phyloP scores from a whole-genome alignment of 805 yeast genomes.

The Saturnispora galanensis region DNA sequence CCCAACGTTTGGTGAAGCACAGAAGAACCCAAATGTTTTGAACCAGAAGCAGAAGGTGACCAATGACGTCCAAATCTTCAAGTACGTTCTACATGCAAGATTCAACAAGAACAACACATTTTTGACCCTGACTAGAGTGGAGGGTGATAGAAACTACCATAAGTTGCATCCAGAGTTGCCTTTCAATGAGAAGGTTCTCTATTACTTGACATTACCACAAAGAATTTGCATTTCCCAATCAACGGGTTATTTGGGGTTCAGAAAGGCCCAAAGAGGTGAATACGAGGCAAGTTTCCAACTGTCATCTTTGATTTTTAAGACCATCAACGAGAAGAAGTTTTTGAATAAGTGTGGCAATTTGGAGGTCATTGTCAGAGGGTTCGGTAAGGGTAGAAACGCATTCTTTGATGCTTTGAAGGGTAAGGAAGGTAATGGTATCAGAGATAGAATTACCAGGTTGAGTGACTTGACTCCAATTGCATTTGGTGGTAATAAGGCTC shows the following conservation, averaged over 20 bases:
- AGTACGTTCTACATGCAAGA: slow-evolving; percentile 64
- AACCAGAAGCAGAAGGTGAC: slow-evolving; percentile 10
- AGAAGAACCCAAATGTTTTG: slow-evolving; percentile 12
- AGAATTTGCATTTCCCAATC: slow-evolving; percentile 56
- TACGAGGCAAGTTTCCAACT: slow-evolving; percentile 91
- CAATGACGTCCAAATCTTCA: slow-evolving; percentile 30
- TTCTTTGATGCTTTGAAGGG: slow-evolving; percentile 78
- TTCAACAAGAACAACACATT: slow-evolving; percentile 81
- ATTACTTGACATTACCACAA: slow-evolving; percentile 73
- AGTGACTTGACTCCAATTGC: slow-evolving; percentile 74
- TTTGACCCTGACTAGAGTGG: slow-evolving; percentile 62
- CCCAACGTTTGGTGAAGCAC: slow-evolving; percentile 23
- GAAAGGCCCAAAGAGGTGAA: slow-evolving; percentile 83
- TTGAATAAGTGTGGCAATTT: slow-evolving; percentile 38
- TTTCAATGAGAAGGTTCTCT: slow-evolving; percentile 62
- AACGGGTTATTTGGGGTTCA: slow-evolving; percentile 83
- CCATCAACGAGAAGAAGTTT: slow-evolving; percentile 46
- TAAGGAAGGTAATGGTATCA: slow-evolving; percentile 69
- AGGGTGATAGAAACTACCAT: slow-evolving; percentile 51
- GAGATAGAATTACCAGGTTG: slow-evolving; percentile 57
- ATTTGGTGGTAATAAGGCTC: slow-evolving; percentile 89
- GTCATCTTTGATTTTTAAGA: slow-evolving; percentile 58
- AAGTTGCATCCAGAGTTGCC: slow-evolving; percentile 45
- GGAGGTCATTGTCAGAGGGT: slow-evolving; percentile 71
- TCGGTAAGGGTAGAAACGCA: slow-evolving; percentile 85